Percentiles rank a stretch among this genome's conserved stretches.
phyloP scores from a whole-genome alignment of 1,139 yeast species.

The Wickerhamomyces sp. region DNA sequence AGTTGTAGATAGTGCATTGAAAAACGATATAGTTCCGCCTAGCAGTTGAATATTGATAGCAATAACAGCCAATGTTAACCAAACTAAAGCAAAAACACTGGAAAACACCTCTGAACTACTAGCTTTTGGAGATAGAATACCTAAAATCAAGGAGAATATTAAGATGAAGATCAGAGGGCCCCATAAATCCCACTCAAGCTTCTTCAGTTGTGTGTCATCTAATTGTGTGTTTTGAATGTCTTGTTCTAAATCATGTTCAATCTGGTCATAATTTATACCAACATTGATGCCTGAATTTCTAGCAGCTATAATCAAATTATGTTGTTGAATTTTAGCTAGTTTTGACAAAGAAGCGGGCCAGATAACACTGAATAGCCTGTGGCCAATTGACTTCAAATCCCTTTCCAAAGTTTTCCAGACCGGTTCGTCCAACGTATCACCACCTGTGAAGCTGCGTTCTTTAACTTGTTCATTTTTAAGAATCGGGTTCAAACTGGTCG shows the following conservation, averaged over 20 bases:
- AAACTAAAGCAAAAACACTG: constrained; percentile 58
- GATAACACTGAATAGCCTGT: constrained; percentile 59
- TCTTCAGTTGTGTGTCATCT: constrained; percentile 25
- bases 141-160: constrained; percentile 49
- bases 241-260: constrained; percentile 25
- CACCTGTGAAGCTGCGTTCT: constrained; percentile 75
- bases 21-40: constrained; percentile 68
- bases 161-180: constrained; percentile 79
- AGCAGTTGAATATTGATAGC: constrained; percentile 69
- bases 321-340: constrained; percentile 43
- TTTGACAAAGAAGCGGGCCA: constrained; percentile 59
- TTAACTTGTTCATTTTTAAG: constrained; percentile 47
- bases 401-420: constrained; percentile 64
- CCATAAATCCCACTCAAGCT: constrained; percentile 82
- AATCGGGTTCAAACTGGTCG: constrained; percentile 21
- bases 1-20: constrained; percentile 76
- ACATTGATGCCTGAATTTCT: constrained; percentile 40
- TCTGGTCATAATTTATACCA: constrained; percentile 34
- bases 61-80: constrained; percentile 50
- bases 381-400: constrained; percentile 63
- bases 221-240: constrained; percentile 21
- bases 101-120: constrained; percentile 48
- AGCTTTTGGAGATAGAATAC: constrained; percentile 35
- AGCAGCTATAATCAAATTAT: constrained; percentile 39
- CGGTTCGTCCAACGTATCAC: constrained; percentile 84